These are phyloP conservation scores for Neofusicoccum cordaticola DNA, from an alignment of 2,329 filamentous ascomycete species.

Conservation along the genomic window DNA sequence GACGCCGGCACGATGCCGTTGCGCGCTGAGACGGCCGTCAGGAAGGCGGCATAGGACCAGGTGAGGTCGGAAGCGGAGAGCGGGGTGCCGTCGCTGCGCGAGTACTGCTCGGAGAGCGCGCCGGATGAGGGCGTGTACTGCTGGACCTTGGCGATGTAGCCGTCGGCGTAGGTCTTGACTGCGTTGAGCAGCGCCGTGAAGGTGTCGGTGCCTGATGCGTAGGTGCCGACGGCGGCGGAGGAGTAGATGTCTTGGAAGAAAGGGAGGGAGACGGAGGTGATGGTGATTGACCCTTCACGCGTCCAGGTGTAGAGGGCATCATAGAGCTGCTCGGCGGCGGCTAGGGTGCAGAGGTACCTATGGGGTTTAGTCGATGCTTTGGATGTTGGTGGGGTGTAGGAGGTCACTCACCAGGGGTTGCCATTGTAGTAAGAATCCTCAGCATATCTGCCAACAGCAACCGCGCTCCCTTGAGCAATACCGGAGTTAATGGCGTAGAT, in stretches of 20 bases:
- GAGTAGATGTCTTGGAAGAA: constrained; percentile 14
- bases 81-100: constrained; percentile 38
- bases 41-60: constrained; percentile 46
- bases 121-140: constrained; percentile 39
- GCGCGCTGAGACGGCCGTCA: constrained; percentile 21
- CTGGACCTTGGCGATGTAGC: constrained; percentile 41
- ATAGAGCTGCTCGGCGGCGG: constrained; percentile 13
- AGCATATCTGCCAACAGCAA: constrained; percentile 42
- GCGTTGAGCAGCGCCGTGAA: constrained; percentile 26
- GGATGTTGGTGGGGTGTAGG: constrained; percentile 34
- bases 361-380: constrained; percentile 28
- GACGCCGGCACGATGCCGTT: constrained; percentile 9
- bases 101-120: constrained; percentile 44
- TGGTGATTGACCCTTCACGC: constrained; percentile 4
- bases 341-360: constrained; percentile 17
- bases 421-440: constrained; percentile 43
- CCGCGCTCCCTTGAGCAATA: constrained; percentile 22
- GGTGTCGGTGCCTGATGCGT: constrained; percentile 6
- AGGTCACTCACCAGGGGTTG: constrained; percentile 43
- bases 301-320: constrained; percentile 16
- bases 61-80: constrained; percentile 43
- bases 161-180: constrained; percentile 34
- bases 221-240: constrained; percentile 8
- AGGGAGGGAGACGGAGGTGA: constrained; percentile 1
- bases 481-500: constrained; percentile 40